Evolutionary conservation across 352 stramenopile species (phyloP).

Genomic region (Blastocystis sp.): DNA sequence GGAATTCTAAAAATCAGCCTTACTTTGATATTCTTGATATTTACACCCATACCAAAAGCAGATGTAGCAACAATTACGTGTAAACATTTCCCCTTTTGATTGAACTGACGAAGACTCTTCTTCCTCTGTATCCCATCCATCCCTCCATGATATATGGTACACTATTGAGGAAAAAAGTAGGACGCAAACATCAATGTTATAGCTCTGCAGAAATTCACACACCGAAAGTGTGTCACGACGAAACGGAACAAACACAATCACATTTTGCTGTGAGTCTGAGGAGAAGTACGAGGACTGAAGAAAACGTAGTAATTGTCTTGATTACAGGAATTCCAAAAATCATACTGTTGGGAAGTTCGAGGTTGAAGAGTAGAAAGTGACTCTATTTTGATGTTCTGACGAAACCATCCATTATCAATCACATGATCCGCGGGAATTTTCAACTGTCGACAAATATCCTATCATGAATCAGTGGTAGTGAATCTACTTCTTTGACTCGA

Average conservation of each 20-base stretch:
- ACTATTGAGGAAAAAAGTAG: not conserved
- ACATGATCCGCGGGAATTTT: not conserved
- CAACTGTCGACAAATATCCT: slow-evolving; percentile 33
- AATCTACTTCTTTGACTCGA: not conserved
- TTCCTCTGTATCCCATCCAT: not conserved
- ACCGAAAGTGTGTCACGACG: not conserved
- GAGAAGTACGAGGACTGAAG: not conserved
- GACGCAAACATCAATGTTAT: not conserved
- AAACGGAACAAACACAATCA: slow-evolving; percentile 49
- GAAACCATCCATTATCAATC: slow-evolving; percentile 1
- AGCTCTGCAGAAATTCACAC: slow-evolving; percentile 40
- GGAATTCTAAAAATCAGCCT: not conserved
- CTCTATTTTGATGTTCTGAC: not conserved
- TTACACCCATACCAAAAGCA: slow-evolving; percentile 38
- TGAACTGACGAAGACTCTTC: slow-evolving; percentile 46
- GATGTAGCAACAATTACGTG: slow-evolving; percentile 40
- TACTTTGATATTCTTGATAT: slow-evolving; percentile 16
- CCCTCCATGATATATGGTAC: slow-evolving; percentile 6
- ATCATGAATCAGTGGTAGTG: not conserved
- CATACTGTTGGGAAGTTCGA: not conserved
- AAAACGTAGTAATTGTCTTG: not conserved
- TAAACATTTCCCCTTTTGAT: not conserved
- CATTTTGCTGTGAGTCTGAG: not conserved
- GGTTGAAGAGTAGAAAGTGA: not conserved
- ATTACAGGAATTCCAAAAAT: not conserved